A percentile compares a stretch with the other conserved stretches of the same genome.
These are phyloP conservation scores for Diaporthe eres DNA, from an alignment of 2,329 filamentous ascomycete species.

Conservation along the genomic window DNA sequence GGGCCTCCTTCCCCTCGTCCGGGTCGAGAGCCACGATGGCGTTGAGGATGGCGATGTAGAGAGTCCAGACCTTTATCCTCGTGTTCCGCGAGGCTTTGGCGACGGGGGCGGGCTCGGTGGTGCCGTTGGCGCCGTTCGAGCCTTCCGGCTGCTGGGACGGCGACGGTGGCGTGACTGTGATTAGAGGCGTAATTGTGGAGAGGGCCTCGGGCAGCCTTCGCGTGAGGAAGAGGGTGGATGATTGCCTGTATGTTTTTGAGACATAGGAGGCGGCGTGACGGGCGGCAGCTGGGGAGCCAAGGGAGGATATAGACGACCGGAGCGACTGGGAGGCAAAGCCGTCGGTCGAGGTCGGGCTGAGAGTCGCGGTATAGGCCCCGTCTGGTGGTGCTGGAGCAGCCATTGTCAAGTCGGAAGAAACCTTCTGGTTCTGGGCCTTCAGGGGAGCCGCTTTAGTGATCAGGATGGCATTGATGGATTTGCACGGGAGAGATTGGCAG, in stretches of 20 bases:
- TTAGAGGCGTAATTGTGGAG: constrained; percentile 85
- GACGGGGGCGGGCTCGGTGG: constrained; percentile 76
- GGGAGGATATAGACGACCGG: constrained; percentile 78
- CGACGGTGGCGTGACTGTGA: constrained; percentile 65
- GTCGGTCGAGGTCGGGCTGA: constrained; percentile 63
- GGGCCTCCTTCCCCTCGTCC: constrained; percentile 90
- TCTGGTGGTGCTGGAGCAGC: constrained; percentile 43
- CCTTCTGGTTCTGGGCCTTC: background rate
- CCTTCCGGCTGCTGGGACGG: constrained; percentile 56
- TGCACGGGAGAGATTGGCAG: constrained; percentile 17
- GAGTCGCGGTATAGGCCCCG: constrained; percentile 58
- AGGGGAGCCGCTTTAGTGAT: constrained; percentile 12
- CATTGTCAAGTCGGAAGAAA: constrained; percentile 19
- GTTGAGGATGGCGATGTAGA: constrained; percentile 95
- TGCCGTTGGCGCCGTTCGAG: constrained; percentile 57
- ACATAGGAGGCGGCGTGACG: constrained; percentile 79
- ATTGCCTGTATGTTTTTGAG: constrained; percentile 93
- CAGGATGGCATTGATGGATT: constrained; percentile 22
- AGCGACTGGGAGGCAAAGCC: constrained; percentile 61
- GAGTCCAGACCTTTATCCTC: constrained; percentile 95
- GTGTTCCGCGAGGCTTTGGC: constrained; percentile 85
- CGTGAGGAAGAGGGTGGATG: constrained; percentile 94
- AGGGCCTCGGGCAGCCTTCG: constrained; percentile 92
- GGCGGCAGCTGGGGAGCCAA: constrained; percentile 72
- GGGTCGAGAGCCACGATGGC: constrained; percentile 89